phyloP scores from a whole-genome alignment of 441 rosid genomes.

The Breynia disticha region DNA sequence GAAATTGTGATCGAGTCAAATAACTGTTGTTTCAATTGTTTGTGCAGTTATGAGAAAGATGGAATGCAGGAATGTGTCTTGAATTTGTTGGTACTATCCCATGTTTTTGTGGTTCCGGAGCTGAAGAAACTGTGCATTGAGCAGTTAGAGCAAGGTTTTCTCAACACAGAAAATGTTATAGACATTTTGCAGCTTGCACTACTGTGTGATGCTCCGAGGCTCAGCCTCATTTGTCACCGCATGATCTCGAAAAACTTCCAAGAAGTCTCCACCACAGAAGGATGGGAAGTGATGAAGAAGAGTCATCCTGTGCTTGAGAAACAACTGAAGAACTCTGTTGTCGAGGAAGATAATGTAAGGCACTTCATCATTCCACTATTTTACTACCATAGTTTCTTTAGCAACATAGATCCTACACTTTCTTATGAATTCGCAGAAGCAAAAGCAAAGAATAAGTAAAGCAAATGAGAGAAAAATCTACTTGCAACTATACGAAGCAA shows the following conservation, averaged over 20 bases:
- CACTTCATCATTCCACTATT: background rate
- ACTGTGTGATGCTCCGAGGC: slow-evolving; percentile 78
- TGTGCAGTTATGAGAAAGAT: slow-evolving; percentile 52
- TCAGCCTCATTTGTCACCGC: slow-evolving; percentile 51
- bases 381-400: too few species aligned
- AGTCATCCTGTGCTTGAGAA: slow-evolving; percentile 76
- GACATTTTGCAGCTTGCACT: slow-evolving; percentile 78
- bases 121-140: slow-evolving; percentile 51
- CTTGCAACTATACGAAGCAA: slow-evolving; percentile 65
- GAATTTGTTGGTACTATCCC: slow-evolving; percentile 67
- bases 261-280: slow-evolving; percentile 47
- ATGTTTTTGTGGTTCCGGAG: slow-evolving; percentile 55
- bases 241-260: slow-evolving; percentile 45
- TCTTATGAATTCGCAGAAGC: slow-evolving; percentile 23
- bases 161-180: slow-evolving; percentile 54
- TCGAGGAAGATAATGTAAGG: slow-evolving; percentile 45
- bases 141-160: slow-evolving; percentile 40
- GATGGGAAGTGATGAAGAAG: slow-evolving; percentile 65
- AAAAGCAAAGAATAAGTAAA: slow-evolving; percentile 44
- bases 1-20: too few species aligned
- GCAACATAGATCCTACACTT: background rate
- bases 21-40: background rate
- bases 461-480: slow-evolving; percentile 50
- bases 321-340: slow-evolving; percentile 41
- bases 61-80: slow-evolving; percentile 58